These are phyloP conservation scores for Candida adriatica DNA, from an alignment of 805 yeast genomes.

Conservation along the genomic window DNA sequence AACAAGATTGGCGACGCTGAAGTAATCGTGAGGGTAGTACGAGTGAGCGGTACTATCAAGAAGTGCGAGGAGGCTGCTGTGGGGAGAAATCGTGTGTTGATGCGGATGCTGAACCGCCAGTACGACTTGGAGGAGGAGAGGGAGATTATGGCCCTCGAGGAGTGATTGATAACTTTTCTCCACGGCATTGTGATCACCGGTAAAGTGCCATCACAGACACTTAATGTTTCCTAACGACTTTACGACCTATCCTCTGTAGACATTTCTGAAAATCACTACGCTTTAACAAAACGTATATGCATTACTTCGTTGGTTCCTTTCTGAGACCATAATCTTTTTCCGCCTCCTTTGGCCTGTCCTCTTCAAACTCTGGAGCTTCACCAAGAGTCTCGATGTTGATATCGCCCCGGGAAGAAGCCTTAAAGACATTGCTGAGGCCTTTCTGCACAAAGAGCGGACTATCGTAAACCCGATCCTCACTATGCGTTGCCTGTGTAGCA, in stretches of 20 bases:
- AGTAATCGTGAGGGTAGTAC: slow-evolving; percentile 50
- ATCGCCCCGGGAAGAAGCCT: too few species aligned
- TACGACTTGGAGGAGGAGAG: slow-evolving; percentile 14
- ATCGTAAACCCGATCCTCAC: slow-evolving; percentile 50
- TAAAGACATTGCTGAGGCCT: slow-evolving; percentile 43
- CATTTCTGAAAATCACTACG: too few species aligned
- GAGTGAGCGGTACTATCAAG: slow-evolving; percentile 81
- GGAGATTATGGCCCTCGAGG: slow-evolving; percentile 13
- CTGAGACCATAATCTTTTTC: slow-evolving; percentile 21
- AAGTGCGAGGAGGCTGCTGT: slow-evolving; percentile 73
- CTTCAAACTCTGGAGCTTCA: slow-evolving; percentile 44
- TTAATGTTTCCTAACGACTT: too few species aligned
- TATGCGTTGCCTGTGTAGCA: slow-evolving; percentile 32
- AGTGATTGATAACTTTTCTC: neutral
- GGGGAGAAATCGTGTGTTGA: slow-evolving; percentile 32
- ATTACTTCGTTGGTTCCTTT: slow-evolving; percentile 13
- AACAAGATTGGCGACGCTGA: slow-evolving; percentile 40
- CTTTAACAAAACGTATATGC: neutral
- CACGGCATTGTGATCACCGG: neutral
- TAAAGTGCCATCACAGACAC: neutral
- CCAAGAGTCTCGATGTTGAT: slow-evolving; percentile 26
- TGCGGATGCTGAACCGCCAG: slow-evolving; percentile 14
- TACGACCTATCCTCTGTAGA: too few species aligned
- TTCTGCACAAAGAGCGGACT: slow-evolving; percentile 51
- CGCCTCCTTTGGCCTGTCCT: slow-evolving; percentile 17